Conservation (phyloP, 768 basidiomycete genomes). For the Psilocybe sp. region DNA sequence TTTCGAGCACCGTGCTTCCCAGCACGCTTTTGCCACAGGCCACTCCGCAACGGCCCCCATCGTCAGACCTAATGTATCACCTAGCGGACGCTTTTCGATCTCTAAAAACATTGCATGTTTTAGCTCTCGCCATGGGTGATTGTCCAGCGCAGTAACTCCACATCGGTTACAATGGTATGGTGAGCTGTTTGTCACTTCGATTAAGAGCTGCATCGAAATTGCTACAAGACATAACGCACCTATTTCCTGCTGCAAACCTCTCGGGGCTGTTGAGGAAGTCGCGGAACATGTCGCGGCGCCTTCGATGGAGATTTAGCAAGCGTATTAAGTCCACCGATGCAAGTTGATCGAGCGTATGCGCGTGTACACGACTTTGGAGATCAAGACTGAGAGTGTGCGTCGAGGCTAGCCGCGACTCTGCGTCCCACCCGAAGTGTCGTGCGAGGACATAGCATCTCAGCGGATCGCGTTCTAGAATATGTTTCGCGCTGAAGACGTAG, state of each 20-base stretch:
- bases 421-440: constrained; percentile 59
- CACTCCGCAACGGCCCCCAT: constrained; percentile 49
- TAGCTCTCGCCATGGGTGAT: constrained; percentile 59
- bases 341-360: constrained; percentile 42
- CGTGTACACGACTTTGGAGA: constrained; percentile 39
- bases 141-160: constrained; percentile 49
- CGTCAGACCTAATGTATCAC: constrained; percentile 46
- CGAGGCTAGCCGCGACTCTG: constrained; percentile 55
- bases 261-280: constrained; percentile 55
- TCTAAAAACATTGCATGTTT: constrained; percentile 55
- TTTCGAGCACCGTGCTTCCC: constrained; percentile 57
- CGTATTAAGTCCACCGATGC: constrained; percentile 50
- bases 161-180: constrained; percentile 53
- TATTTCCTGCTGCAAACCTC: constrained; percentile 53
- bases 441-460: constrained; percentile 54
- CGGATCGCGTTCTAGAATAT: constrained; percentile 42
- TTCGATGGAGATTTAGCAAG: constrained; percentile 56
- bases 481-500: constrained; percentile 43
- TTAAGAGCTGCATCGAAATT: constrained; percentile 7
- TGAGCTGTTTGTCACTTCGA: constrained; percentile 16
- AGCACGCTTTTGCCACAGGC: constrained; percentile 59
- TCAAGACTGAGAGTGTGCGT: constrained; percentile 55
- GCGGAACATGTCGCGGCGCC: constrained; percentile 48
- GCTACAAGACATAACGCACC: constrained; percentile 21
- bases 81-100: constrained; percentile 57